These are phyloP conservation scores for Apiospora rasikravindrae DNA, from an alignment of 2,329 filamentous ascomycete genomes.

Conservation along the genomic window DNA sequence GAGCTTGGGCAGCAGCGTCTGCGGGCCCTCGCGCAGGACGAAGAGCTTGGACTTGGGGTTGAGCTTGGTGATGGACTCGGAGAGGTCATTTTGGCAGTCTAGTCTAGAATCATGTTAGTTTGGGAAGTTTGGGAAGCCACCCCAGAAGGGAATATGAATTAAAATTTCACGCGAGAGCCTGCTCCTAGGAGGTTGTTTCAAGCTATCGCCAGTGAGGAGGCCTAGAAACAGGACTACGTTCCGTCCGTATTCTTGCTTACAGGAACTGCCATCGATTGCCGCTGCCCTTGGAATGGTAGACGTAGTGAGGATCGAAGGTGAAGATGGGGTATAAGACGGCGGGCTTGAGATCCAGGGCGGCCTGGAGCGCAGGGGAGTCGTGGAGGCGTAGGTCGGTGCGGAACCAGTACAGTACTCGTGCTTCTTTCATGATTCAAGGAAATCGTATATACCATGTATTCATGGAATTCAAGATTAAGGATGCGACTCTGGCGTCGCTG, in stretches of 20 bases:
- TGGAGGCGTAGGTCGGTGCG: slow-evolving; percentile 79
- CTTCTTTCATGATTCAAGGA: slow-evolving; percentile 34
- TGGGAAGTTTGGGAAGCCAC: too few relatives aligned
- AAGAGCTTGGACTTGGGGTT: slow-evolving; percentile 72
- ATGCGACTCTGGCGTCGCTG: not conserved
- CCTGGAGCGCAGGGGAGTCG: slow-evolving; percentile 75
- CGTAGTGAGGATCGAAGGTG: slow-evolving; percentile 83
- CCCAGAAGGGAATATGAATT: too few relatives aligned
- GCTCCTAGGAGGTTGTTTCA: too few relatives aligned
- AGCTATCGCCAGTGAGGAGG: too few relatives aligned
- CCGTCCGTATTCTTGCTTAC: too few relatives aligned
- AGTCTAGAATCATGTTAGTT: slow-evolving; percentile 49
- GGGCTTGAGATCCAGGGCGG: slow-evolving; percentile 72
- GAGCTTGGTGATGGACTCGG: slow-evolving; percentile 67
- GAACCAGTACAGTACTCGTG: slow-evolving; percentile 77
- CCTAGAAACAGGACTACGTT: too few relatives aligned
- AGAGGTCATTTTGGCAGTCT: slow-evolving; percentile 76
- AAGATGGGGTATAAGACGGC: slow-evolving; percentile 75
- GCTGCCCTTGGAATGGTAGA: slow-evolving; percentile 72
- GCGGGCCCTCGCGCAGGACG: slow-evolving; percentile 73
- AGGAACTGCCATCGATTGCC: slow-evolving; percentile 78
- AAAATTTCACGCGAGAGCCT: too few relatives aligned
- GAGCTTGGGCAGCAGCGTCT: slow-evolving; percentile 73
- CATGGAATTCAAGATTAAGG: not conserved
- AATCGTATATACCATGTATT: slow-evolving; percentile 32